Base-by-base conservation (phyloP, 768 basidiomycete genomes). In the Pulveroboletus sp. region DNA sequence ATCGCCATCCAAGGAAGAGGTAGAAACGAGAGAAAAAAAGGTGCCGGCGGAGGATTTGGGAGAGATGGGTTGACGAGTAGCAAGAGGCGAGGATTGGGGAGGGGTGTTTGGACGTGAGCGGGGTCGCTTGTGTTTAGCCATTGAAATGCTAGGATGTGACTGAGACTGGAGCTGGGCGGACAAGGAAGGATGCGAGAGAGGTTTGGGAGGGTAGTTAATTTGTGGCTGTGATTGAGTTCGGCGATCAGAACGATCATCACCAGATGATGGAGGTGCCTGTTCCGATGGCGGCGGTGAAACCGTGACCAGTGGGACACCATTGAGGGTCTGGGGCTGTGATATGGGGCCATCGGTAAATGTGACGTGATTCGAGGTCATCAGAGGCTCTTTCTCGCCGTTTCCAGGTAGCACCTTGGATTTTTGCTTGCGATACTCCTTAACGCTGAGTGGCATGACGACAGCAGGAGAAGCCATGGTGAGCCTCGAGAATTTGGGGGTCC, bases 391-490 rank as follows among this genome's bases (percentile, higher is more conserved):
- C 3, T 57, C 56, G 30, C 27, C 43, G 15, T 49, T 53, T 21
- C 51, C 54, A 17, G 33, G 6, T 0, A 46, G 30, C 35, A 24
- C 57, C 37, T 14, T 54, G 11, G 57, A 35, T 6, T 58, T 65
- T 47, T 40, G 56, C 21, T 58, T 67, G 33, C 57, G 58, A 30
- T 58, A 67, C n/a, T 67, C 61, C 11, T 33, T 60, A 0, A 60
- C 67, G 6, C 59, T 69, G 37, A 67, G 54, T 0, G 66, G 66
- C 66, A 67, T 67, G 32, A 67, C 61, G 27, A 67, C 59, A 2
- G 57, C 47, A 7, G 68, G 55, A 4, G 58, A 59, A 13, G 64
- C 61, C 51, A 69, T 56, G 26, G 65, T 30, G 15, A 65, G 61
- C 39, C 67, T 58, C 1, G 66, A 67, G 42, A 67, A 69, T 43